A percentile compares a stretch with the other conserved stretches of the same genome.
These are phyloP conservation scores for Phellopilus nigrolimitatus DNA, from an alignment of 1,284 basidiomycete genomes.

Conservation along the genomic window DNA sequence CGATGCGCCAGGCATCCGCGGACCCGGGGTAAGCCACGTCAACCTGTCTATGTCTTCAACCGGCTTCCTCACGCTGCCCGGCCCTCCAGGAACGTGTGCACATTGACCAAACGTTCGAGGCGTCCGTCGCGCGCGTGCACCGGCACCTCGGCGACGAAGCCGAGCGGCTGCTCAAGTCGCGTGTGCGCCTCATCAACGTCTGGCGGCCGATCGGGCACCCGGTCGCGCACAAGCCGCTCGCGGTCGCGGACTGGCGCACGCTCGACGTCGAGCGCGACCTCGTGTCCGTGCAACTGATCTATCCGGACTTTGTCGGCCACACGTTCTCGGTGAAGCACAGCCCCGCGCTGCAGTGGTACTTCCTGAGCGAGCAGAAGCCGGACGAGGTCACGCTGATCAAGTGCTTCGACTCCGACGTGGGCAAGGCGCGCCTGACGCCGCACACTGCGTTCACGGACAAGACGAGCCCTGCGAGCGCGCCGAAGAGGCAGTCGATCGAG, in stretches of 20 bases:
- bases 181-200: slow-evolving; percentile 53
- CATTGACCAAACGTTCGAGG: slow-evolving; percentile 52
- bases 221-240: slow-evolving; percentile 44
- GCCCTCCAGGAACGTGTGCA: slow-evolving; percentile 36
- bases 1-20: neutral
- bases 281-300: slow-evolving; percentile 31
- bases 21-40: neutral
- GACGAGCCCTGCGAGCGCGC: slow-evolving; percentile 35
- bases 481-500: slow-evolving; percentile 40
- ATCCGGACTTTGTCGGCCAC: slow-evolving; percentile 31
- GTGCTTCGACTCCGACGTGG: slow-evolving; percentile 36
- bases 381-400: slow-evolving; percentile 28
- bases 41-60: slow-evolving; percentile 4
- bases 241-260: slow-evolving; percentile 41
- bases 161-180: slow-evolving; percentile 41
- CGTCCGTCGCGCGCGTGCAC: slow-evolving; percentile 47
- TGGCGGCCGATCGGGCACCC: slow-evolving; percentile 47
- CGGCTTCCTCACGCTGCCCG: neutral
- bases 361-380: slow-evolving; percentile 28
- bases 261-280: slow-evolving; percentile 34
- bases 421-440: slow-evolving; percentile 39
- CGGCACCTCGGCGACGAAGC: slow-evolving; percentile 47
- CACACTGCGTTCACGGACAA: slow-evolving; percentile 43
- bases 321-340: slow-evolving; percentile 31
- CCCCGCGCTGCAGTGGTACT: slow-evolving; percentile 30